These are phyloP conservation scores for Lachnellula subtilissima DNA, from an alignment of 2,329 filamentous ascomycete genomes.

Conservation along the genomic window DNA sequence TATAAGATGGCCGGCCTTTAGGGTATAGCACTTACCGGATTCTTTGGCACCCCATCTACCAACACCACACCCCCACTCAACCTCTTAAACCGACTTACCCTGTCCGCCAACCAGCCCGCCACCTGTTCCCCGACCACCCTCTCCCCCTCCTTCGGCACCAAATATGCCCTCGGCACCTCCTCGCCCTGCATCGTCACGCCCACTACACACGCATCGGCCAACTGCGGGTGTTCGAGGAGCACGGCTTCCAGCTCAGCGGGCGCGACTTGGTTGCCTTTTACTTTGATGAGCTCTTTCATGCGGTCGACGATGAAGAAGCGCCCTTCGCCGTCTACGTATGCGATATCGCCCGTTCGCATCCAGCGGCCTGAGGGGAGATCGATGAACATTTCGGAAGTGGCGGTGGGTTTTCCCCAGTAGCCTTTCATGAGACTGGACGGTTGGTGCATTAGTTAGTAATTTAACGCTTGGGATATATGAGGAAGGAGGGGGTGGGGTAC, in stretches of 20 bases:
- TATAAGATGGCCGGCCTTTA: neutral
- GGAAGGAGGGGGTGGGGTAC: neutral
- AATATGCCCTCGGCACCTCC: conserved; percentile 57
- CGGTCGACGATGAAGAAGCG: conserved; percentile 85
- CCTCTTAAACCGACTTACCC: conserved; percentile 60
- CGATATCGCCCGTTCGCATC: conserved; percentile 47
- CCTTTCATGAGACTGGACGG: conserved; percentile 50
- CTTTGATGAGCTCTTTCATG: conserved; percentile 42
- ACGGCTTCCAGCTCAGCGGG: conserved; percentile 44
- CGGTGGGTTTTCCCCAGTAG: conserved; percentile 55
- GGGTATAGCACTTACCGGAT: conserved; percentile 38
- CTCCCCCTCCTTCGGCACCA: conserved; percentile 38
- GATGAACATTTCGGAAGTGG: conserved; percentile 58
- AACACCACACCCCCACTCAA: conserved; percentile 65
- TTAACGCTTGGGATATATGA: neutral
- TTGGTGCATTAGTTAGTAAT: neutral
- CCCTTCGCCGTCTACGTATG: conserved; percentile 65
- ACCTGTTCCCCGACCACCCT: conserved; percentile 41
- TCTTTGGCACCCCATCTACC: conserved; percentile 65
- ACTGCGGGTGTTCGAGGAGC: conserved; percentile 36
- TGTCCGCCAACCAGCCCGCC: conserved; percentile 51
- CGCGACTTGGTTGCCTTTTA: conserved; percentile 45
- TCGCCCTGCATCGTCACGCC: conserved; percentile 41
- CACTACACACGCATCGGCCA: conserved; percentile 43
- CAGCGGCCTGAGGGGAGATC: conserved; percentile 66